Evolutionary conservation across 1,284 basidiomycete genomes (phyloP), one percentile per base, ranked within the genome.

Genomic region (Sporisorium scitamineum): DNA sequence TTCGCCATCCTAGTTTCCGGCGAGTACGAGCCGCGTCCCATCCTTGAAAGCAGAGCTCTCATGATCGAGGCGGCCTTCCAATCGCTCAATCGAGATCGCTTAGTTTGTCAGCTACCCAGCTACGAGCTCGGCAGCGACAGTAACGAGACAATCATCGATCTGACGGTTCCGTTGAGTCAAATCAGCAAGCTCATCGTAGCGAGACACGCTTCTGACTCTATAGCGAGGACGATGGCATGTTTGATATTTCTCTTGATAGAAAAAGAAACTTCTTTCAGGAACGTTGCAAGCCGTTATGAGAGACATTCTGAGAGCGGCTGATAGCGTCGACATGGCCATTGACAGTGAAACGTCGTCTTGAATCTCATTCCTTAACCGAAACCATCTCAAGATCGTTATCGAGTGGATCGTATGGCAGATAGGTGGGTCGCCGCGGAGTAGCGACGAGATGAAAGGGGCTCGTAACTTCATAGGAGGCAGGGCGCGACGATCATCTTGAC

Each of bases 251-350:
- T 41, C n/a, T n/a, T n/a, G n/a, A n/a, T n/a, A n/a, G n/a, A n/a
- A 20, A 47, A 48, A 29, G 27, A n/a, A 48, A 48, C 27, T 48
- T 48, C 47, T 48, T 18, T 48, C 47, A 48, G 47, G 47, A 48
- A 48, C 47, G 11, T 18, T 29, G 16, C n/a, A 5, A 29, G 45
- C 20, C 22, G 47, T 29, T 48, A 29, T n/a, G 27, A 29, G 26
- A 48, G 47, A 48, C 47, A 48, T 48, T n/a, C 44, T 27, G 44
- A 45, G 24, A 10, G 4, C 24, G 24, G 26, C 13, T 16, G 44
- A 26, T 47, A 47, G 44, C n/a, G n/a, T n/a, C n/a, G n/a, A n/a
- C n/a, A n/a, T n/a, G n/a, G n/a, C 5, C 47, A 48, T 29, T 48
- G 47, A 29, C 27, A 4, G 47, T 7, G 47, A 29, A 29, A 48